Percentiles rank a stretch among this genome's conserved stretches.
Evolutionary conservation across 2,329 filamentous ascomycete genomes (phyloP).

Genomic region (Fusarium sp.): DNA sequence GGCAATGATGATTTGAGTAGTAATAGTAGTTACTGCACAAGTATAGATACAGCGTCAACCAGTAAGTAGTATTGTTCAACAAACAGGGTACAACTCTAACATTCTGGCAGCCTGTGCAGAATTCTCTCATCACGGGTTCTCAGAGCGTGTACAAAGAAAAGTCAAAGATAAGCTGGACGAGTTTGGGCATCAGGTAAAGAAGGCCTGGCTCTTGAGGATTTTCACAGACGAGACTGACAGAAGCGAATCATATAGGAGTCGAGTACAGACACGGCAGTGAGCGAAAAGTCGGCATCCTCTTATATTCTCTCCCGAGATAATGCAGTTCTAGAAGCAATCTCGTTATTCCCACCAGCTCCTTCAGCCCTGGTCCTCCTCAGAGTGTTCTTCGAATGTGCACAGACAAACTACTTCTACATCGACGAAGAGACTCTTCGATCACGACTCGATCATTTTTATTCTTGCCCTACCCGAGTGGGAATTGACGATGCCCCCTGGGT

Average conservation of each 20-base stretch:
- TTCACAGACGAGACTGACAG: background rate
- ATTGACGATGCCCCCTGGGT: slow-evolving; percentile 38
- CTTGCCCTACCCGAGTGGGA: background rate
- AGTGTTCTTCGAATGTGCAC: slow-evolving; percentile 42
- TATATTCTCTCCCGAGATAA: slow-evolving; percentile 19
- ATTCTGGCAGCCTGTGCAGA: slow-evolving; percentile 10
- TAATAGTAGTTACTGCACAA: slow-evolving; percentile 3
- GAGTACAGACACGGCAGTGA: slow-evolving; percentile 1
- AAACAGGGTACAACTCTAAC: background rate
- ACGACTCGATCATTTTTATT: slow-evolving; percentile 36
- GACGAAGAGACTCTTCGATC: slow-evolving; percentile 37
- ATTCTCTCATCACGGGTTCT: slow-evolving; percentile 36
- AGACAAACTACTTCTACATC: slow-evolving; percentile 46
- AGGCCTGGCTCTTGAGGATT: background rate
- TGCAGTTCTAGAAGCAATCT: slow-evolving; percentile 30
- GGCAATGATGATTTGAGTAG: background rate
- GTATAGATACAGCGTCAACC: slow-evolving; percentile 2
- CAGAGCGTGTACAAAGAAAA: slow-evolving; percentile 21
- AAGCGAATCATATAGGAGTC: slow-evolving; percentile 9
- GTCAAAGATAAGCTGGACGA: slow-evolving; percentile 13
- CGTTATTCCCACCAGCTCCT: slow-evolving; percentile 34
- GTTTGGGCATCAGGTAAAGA: slow-evolving; percentile 18
- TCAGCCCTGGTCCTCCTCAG: slow-evolving; percentile 32
- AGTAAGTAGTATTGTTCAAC: background rate
- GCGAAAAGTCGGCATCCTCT: slow-evolving; percentile 1